Conservation (phyloP, 306 rosid genomes). For the Glycine latifolia region DNA sequence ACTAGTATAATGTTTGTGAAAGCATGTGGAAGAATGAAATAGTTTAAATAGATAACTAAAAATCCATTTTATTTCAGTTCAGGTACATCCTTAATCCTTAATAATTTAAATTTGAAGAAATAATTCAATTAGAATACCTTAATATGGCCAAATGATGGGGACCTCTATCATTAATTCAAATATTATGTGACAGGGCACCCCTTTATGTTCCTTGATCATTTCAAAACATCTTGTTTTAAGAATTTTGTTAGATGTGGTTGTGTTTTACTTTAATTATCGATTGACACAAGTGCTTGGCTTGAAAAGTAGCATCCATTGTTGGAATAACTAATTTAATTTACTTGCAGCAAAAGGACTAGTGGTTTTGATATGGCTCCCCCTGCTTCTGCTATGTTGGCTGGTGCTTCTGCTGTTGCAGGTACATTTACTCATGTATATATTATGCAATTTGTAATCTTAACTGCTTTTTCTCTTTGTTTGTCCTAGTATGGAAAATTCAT, state of each 20-base stretch:
- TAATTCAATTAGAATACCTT: neutral
- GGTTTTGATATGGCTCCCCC: constrained; percentile 99
- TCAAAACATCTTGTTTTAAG: no score
- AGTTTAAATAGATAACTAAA: neutral
- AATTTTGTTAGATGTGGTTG: no score
- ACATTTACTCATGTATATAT: constrained; percentile 50
- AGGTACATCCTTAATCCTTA: neutral
- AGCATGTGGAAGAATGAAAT: constrained; percentile 20
- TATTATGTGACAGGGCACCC: neutral
- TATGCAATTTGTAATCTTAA: constrained; percentile 58
- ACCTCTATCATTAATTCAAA: neutral
- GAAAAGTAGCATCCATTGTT: no score
- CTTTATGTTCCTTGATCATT: neutral
- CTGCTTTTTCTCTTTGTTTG: constrained; percentile 74
- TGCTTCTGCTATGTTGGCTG: constrained; percentile 79
- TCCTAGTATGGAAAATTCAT: constrained; percentile 93
- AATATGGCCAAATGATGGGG: neutral
- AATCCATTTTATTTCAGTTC: constrained; percentile 7
- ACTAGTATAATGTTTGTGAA: constrained; percentile 3
- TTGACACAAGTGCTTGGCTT: no score
- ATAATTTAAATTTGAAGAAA: neutral
- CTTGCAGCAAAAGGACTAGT: constrained; percentile 95
- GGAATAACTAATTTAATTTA: neutral
- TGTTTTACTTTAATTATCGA: no score
- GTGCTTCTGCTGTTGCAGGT: constrained; percentile 80